A percentile compares a stretch with the other conserved stretches of the same genome.
Evolutionary conservation across 768 basidiomycete genomes (phyloP).

Genomic region (Pulveroboletus sp.): DNA sequence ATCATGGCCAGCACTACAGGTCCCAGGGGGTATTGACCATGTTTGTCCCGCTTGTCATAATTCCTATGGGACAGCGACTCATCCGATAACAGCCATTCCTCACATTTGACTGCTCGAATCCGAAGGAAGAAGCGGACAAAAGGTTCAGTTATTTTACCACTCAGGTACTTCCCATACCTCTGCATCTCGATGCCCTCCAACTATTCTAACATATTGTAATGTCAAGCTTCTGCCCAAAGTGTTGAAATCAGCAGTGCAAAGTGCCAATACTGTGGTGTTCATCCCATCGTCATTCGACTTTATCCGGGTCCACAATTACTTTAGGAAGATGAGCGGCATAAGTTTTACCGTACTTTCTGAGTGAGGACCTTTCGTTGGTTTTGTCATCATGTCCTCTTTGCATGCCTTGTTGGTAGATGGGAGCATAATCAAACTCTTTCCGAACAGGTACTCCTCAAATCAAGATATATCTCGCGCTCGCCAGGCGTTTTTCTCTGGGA

Average conservation of each 20-base stretch:
- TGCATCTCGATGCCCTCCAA: neutral
- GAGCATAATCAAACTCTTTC: neutral
- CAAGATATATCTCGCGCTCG: constrained; percentile 93
- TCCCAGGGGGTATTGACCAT: constrained; percentile 82
- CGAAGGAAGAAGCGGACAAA: constrained; percentile 79
- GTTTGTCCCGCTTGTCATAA: constrained; percentile 36
- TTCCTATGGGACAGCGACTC: neutral
- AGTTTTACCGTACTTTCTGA: constrained; percentile 87
- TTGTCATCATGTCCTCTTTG: neutral
- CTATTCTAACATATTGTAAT: neutral
- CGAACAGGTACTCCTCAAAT: constrained; percentile 79
- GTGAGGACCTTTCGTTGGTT: constrained; percentile 39
- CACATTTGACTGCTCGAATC: constrained; percentile 65
- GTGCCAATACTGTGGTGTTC: constrained; percentile 82
- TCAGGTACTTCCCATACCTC: constrained; percentile 47
- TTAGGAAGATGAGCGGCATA: constrained; percentile 67
- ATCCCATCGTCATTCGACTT: constrained; percentile 97
- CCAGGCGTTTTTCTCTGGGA: constrained; percentile 86
- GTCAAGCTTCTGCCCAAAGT: constrained; percentile 74
- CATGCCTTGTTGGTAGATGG: neutral
- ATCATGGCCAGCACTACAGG: constrained; percentile 66
- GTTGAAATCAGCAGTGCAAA: constrained; percentile 90
- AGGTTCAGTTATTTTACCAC: constrained; percentile 85
- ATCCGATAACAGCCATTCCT: constrained; percentile 53
- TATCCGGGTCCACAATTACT: constrained; percentile 83